phyloP scores from a whole-genome alignment of 31 red algal species.

The Pterothamnion heteromorphum region DNA sequence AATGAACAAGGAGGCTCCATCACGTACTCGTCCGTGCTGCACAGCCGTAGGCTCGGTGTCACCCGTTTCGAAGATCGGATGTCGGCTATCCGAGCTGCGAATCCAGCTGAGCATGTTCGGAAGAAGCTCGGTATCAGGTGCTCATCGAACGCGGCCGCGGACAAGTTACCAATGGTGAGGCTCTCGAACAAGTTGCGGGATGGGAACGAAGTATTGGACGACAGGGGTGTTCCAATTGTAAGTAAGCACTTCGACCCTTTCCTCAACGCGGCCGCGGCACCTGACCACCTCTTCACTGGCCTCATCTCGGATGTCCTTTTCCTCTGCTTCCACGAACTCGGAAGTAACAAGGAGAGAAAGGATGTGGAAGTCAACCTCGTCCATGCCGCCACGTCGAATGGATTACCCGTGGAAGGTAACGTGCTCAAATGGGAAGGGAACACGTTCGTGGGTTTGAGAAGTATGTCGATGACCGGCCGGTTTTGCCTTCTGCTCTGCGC shows the following conservation, averaged over 20 bases:
- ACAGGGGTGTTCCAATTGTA: not conserved
- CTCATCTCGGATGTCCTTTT: not conserved
- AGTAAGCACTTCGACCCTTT: not conserved
- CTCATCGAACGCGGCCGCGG: too few relatives aligned
- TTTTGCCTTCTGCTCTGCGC: not conserved
- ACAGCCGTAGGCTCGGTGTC: not conserved
- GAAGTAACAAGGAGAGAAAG: not conserved
- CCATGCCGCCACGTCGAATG: not conserved
- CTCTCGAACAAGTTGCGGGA: too few relatives aligned
- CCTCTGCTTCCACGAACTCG: not conserved
- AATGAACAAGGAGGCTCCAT: not conserved
- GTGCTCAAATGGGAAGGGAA: not conserved
- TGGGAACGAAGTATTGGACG: too few relatives aligned
- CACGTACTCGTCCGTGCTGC: not conserved
- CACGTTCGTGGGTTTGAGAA: not conserved
- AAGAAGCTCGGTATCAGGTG: too few relatives aligned
- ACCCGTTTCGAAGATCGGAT: not conserved
- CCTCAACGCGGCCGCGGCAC: not conserved
- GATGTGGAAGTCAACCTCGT: not conserved
- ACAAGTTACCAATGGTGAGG: too few relatives aligned
- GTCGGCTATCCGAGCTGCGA: too few relatives aligned
- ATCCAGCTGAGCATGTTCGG: too few relatives aligned
- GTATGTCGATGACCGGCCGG: not conserved
- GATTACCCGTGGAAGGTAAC: not conserved
- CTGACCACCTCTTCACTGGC: not conserved